Base-by-base conservation (phyloP, 2,329 filamentous ascomycete species). In the Sordariomycetes sp. region DNA sequence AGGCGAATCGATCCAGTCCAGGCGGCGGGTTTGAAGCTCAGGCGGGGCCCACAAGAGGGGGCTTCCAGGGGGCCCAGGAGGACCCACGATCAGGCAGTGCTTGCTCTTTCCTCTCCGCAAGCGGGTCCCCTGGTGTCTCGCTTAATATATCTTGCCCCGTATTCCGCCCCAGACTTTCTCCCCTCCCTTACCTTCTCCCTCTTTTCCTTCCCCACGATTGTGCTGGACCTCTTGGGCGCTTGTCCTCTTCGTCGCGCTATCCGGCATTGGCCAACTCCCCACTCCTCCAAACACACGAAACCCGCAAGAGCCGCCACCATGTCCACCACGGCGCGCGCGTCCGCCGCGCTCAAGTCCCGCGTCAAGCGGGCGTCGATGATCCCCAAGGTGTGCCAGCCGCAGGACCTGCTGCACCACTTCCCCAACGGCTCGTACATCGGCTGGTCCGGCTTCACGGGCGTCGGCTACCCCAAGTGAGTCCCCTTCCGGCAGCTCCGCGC, bases 391-490 rank as follows among this genome's bases (percentile, higher is more conserved):
- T 84, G 85, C 64, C 84, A 84, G 64, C 82, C 90, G 42, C 82
- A 94, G 70, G 89, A 95, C 68, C 72, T 95, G 62, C 78, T 95
- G 60, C 78, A 87, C 61, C 79, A 88, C 63, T 95, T 95, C 65
- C 90, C 90, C 62, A 82, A 94, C 76, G 85, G 85, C 67, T 73
- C 87, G n/a, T 94, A 94, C 70, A 82, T 95, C 65, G 90, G 90
- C 65, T 95, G 90, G 90, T 90, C 85, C 62, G 90, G 90, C 39
- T 95, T 95, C 72, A 95, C 90, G 13, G 90, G 89, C 64, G 89
- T 95, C 57, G 89, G 89, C 59, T 94, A 94, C 73, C 89, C 89
- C 61, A 94, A 94, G 86, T 69, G 60, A 57, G 69, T 51, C 10
- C 17, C 42, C 36, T 12, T 12, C 54, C 60, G 61, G 24, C 2